Base-by-base conservation (phyloP, 805 yeast species). In the Huiozyma sinensis region DNA sequence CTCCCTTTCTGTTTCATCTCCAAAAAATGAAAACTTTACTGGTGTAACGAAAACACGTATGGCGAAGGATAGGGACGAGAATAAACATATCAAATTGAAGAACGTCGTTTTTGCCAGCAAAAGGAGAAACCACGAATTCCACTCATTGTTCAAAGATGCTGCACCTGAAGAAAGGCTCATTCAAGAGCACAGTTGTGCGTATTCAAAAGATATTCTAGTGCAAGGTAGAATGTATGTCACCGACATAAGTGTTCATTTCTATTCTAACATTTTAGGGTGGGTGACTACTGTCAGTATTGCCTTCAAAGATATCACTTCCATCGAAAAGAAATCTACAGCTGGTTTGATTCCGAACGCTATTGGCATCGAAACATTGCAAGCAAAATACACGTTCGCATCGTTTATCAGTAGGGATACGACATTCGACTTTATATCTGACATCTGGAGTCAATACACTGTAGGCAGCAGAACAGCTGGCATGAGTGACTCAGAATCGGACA, bases 301-400 rank as follows among this genome's bases (percentile, higher is more conserved):
- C 2, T 67, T 79, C 42, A 72, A 68, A 44, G 84, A 81, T 50
- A 76, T 82, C 24, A 70, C 79, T 30, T 77, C 75, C 49, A 69
- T 82, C 17, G 82, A 78, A 48, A 81, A 81, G 58, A 76, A 72
- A 56, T 70, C 75, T 11, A 81, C 87, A 0, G 83, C 80, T 0
- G 79, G 77, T 0, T 65, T 82, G 11, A 79, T 82, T 47, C 87
- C 87, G 6, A 82, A 81, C 55, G 86, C 83, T 0, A 72, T 82
- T 48, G 70, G 72, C 38, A 71, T 82, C 24, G 71, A 75, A 44
- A 81, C 88, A 1, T 61, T 79, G 40, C 83, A 81, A 53, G 75
- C 73, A 28, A 76, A 72, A 51, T 77, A 75, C 55, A 69, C 71
- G 0, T 82, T 82, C 67, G 86, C 86, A 0, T 73, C 83, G 0